Evolutionary conservation across 1,284 basidiomycete genomes (phyloP), one percentile per base, ranked within the genome.

Genomic region (Cerioporus squamosus): DNA sequence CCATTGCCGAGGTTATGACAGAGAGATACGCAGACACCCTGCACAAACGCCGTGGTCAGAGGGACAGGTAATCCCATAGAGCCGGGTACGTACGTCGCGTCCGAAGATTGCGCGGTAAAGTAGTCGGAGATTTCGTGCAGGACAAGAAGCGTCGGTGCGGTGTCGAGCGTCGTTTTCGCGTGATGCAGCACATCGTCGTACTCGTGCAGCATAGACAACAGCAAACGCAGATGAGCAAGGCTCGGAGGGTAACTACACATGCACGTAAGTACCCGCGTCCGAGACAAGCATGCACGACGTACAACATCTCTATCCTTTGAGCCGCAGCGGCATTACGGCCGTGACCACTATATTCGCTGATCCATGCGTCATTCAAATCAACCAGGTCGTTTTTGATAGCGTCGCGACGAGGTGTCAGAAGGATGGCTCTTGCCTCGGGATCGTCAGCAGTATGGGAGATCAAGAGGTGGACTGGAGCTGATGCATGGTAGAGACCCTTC

Each of bases 91-190:
- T 56, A 74, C 74, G 68, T 68, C n/a, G 68, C 59, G 17, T 70
- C 65, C 10, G 53, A 50, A 7, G 70, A 64, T 36, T 68, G 66
- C 3, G 68, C 64, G 23, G 76, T 57, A 64, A 91, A 85, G 68
- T 87, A 90, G 1, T 75, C 67, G 2, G 90, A 91, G 1, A 80
- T 76, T 61, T 91, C 90, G 53, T 84, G 81, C 17, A 93, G 68
- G 18, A 93, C 76, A 15, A 93, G 66, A 4, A 91, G 69, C 40
- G 77, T 75, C 22, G 86, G 86, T 0, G 79, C 61, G 33, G 68
- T 66, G 33, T 77, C 72, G 24, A 88, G 72, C 2, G 78, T 76
- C 22, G 79, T 77, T 60, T 81, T 72, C 54, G 48, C 63, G 61
- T 66, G 60, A 44, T 67, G 58, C 23, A 66, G 29, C 12, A 55